Evolutionary conservation across 495 filamentous ascomycete genomes (phyloP).

Genomic region (Penicillium argentinense): DNA sequence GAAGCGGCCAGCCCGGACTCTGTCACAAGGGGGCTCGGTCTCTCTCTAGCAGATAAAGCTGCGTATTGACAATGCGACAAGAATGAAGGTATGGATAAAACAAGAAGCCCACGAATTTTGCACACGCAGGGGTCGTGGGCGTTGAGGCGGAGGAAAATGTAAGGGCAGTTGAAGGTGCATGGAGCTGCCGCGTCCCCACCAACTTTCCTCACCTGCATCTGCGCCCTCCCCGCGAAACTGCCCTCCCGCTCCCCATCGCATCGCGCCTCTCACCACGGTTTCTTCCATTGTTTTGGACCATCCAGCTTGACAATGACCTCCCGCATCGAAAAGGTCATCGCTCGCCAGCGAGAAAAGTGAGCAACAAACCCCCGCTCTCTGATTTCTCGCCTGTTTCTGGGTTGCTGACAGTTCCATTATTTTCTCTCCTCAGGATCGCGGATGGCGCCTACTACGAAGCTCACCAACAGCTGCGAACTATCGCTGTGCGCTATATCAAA

Average conservation of each 20-base stretch:
- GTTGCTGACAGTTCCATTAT: conserved; percentile 12
- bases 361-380: conserved; percentile 10
- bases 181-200: conserved; percentile 10
- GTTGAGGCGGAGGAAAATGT: no score
- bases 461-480: conserved; percentile 92
- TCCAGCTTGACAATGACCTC: conserved; percentile 47
- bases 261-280: no score
- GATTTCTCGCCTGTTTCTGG: not conserved
- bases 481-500: conserved; percentile 90
- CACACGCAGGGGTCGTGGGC: no score
- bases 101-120: no score
- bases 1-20: no score
- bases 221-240: not conserved
- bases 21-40: no score
- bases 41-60: no score
- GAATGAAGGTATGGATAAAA: no score
- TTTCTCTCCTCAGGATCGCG: conserved; percentile 78
- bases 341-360: conserved; percentile 68
- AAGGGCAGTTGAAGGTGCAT: not conserved
- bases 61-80: no score
- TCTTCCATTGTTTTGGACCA: no score
- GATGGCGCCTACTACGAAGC: conserved; percentile 97
- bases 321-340: conserved; percentile 73
- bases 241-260: conserved; percentile 24
- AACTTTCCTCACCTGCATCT: not conserved